These are phyloP conservation scores for Podaxis pistillaris DNA, from an alignment of 768 basidiomycete genomes.

Conservation along the genomic window DNA sequence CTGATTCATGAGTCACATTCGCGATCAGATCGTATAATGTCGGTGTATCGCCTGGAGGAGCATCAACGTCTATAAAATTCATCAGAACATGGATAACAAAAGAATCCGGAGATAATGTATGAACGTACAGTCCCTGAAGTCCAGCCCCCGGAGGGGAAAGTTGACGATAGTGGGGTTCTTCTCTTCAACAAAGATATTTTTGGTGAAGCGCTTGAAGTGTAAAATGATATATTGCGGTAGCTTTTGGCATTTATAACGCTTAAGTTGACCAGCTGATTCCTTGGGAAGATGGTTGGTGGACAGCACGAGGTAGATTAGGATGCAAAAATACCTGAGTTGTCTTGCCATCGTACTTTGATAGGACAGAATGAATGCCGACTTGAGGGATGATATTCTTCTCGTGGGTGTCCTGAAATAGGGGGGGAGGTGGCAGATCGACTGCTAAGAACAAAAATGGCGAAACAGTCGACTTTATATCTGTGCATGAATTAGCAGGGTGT, in stretches of 20 bases:
- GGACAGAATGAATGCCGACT: slow-evolving; percentile 85
- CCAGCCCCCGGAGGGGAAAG: slow-evolving; percentile 90
- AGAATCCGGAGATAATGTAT: slow-evolving; percentile 22
- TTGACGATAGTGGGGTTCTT: slow-evolving; percentile 99
- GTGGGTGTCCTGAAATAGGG: slow-evolving; percentile 91
- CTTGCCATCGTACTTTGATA: slow-evolving; percentile 91
- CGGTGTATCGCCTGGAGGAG: slow-evolving; percentile 53
- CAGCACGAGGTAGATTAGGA: background rate
- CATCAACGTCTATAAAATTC: slow-evolving; percentile 68
- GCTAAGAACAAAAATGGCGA: slow-evolving; percentile 97
- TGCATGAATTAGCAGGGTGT: slow-evolving; percentile 9
- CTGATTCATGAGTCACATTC: slow-evolving; percentile 93
- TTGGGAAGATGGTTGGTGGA: slow-evolving; percentile 26
- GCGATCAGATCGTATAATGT: slow-evolving; percentile 92
- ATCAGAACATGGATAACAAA: slow-evolving; percentile 21
- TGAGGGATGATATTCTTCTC: slow-evolving; percentile 99
- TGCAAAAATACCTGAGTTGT: slow-evolving; percentile 71
- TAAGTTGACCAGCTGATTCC: slow-evolving; percentile 85
- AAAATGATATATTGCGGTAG: slow-evolving; percentile 92
- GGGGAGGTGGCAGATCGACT: slow-evolving; percentile 95
- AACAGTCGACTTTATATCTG: slow-evolving; percentile 81
- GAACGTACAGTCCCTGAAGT: slow-evolving; percentile 85
- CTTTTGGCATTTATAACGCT: slow-evolving; percentile 85
- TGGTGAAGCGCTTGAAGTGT: slow-evolving; percentile 95
- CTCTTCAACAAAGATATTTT: slow-evolving; percentile 95